Conservation (phyloP, 306 rosid species). For the Arachis hypogaea region DNA sequence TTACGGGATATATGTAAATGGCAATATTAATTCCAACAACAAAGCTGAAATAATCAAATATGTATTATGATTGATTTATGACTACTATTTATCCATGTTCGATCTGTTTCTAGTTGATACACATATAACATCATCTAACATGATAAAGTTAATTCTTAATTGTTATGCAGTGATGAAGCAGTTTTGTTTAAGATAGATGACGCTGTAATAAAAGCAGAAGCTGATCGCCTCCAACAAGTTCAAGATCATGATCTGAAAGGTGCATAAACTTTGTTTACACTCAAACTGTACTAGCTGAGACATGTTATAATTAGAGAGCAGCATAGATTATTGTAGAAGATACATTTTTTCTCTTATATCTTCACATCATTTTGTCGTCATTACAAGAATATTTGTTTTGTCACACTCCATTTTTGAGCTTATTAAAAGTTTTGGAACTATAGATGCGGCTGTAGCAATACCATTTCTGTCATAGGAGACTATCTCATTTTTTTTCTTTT, state of each 20-base stretch:
- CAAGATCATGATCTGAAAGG: slow-evolving; percentile 72
- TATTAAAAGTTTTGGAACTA: slow-evolving; percentile 22
- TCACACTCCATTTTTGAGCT: slow-evolving; percentile 12
- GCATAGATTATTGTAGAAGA: slow-evolving; percentile 33
- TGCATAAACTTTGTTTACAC: slow-evolving; percentile 67
- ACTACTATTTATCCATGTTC: not conserved
- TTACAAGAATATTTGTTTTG: slow-evolving; percentile 13
- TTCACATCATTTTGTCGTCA: slow-evolving; percentile 35
- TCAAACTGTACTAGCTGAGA: slow-evolving; percentile 54
- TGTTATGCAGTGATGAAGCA: slow-evolving; percentile 61
- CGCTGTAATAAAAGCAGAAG: slow-evolving; percentile 48
- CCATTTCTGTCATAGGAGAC: slow-evolving; percentile 16
- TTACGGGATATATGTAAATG: no score
- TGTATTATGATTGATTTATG: not conserved
- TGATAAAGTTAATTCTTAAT: not conserved
- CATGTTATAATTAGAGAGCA: slow-evolving; percentile 20
- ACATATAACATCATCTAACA: slow-evolving; percentile 9
- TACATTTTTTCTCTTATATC: not conserved
- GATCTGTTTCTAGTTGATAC: not conserved
- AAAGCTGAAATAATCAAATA: not conserved
- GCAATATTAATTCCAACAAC: not conserved
- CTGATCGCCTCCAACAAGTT: slow-evolving; percentile 47
- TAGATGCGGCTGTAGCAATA: slow-evolving; percentile 29
- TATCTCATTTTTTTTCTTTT: no score
- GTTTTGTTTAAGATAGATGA: slow-evolving; percentile 52